These are phyloP conservation scores for Cladosporium colombiae DNA, from an alignment of 2,329 filamentous ascomycete genomes.

Conservation along the genomic window DNA sequence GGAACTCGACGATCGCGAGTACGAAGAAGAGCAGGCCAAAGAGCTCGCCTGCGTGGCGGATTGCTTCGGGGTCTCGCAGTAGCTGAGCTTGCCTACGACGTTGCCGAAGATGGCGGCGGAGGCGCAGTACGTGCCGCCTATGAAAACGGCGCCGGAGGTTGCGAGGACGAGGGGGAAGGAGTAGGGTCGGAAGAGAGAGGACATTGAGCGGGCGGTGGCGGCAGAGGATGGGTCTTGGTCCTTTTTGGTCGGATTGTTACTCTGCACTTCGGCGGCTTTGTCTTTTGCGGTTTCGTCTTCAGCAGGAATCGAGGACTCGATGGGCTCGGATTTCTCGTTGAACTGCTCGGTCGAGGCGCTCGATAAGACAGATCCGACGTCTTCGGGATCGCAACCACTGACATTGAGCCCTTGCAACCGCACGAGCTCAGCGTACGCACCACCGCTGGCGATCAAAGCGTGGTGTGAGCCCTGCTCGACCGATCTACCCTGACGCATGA, in stretches of 20 bases:
- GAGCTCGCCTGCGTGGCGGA: conserved; percentile 58
- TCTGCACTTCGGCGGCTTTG: not conserved
- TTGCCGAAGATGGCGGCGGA: conserved; percentile 35
- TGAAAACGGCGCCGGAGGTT: conserved; percentile 6
- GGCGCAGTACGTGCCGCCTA: conserved; percentile 18
- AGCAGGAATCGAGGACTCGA: not conserved
- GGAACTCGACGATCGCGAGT: conserved; percentile 60
- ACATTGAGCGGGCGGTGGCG: conserved; percentile 4
- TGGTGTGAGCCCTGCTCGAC: conserved; percentile 43
- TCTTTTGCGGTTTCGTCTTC: not conserved
- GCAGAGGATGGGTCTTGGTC: not conserved
- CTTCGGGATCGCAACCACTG: not conserved
- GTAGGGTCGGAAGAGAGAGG: conserved; percentile 12
- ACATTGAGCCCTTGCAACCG: conserved; percentile 49
- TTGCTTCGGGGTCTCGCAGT: conserved; percentile 53
- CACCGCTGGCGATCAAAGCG: conserved; percentile 26
- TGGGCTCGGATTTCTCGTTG: not conserved
- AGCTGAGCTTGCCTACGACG: conserved; percentile 58
- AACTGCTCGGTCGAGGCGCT: conserved; percentile 1
- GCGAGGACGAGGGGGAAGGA: conserved; percentile 9
- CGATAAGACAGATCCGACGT: conserved; percentile 1
- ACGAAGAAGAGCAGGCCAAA: conserved; percentile 63
- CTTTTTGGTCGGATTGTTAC: not conserved
- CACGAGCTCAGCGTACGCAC: conserved; percentile 46
- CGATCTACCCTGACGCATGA: conserved; percentile 42